These are phyloP conservation scores for Cylindrotheca closterium DNA, from an alignment of 108 stramenopile species.

Conservation along the genomic window DNA sequence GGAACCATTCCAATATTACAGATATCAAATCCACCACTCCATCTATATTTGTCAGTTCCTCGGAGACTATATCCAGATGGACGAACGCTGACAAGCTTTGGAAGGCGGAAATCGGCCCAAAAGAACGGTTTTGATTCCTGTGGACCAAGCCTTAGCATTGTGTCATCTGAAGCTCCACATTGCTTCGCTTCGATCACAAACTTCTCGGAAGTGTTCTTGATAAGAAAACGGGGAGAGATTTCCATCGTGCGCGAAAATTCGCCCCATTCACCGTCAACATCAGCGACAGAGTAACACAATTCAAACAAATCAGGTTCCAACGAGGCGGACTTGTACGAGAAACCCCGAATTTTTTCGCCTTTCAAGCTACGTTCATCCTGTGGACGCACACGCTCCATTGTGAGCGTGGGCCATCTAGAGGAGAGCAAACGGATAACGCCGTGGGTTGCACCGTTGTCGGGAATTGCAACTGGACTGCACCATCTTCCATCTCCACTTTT, in stretches of 20 bases:
- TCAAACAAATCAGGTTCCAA: conserved; percentile 47
- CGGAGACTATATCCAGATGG: conserved; percentile 15
- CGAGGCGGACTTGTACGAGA: conserved; percentile 13
- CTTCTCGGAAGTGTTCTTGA: conserved; percentile 54
- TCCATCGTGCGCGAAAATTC: conserved; percentile 59
- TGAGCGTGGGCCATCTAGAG: conserved; percentile 61
- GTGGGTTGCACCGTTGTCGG: conserved; percentile 44
- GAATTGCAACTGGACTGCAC: conserved; percentile 46
- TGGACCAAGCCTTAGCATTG: conserved; percentile 29
- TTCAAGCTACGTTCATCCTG: neutral
- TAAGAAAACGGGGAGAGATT: conserved; percentile 58
- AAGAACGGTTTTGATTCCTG: conserved; percentile 56
- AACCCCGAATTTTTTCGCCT: conserved; percentile 1
- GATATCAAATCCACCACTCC: conserved; percentile 79
- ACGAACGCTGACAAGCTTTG: conserved; percentile 53
- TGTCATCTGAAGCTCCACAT: conserved; percentile 45
- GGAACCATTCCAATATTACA: conserved; percentile 63
- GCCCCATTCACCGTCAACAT: conserved; percentile 66
- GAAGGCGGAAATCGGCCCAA: conserved; percentile 61
- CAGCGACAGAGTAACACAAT: conserved; percentile 55
- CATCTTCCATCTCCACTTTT: conserved; percentile 54
- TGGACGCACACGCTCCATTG: conserved; percentile 1
- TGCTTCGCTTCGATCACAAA: conserved; percentile 63
- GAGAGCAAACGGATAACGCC: conserved; percentile 51
- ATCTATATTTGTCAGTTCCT: conserved; percentile 30